Percentiles rank a stretch among this genome's conserved stretches.
phyloP scores from a whole-genome alignment of 108 stramenopile genomes.

The Fragilaria crotonensis region DNA sequence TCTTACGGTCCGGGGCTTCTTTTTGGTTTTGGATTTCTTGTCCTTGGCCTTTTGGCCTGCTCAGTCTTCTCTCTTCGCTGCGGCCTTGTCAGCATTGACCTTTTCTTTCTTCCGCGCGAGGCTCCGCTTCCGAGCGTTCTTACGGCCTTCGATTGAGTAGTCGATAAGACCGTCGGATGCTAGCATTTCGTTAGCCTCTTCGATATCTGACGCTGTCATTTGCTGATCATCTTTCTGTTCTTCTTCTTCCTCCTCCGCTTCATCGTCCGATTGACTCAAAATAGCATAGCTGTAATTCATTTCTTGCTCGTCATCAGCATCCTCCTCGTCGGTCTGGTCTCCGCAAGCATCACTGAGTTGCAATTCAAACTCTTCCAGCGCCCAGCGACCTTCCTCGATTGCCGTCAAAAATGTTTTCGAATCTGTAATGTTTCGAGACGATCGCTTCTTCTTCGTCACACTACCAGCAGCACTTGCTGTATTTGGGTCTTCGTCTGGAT shows the following conservation, averaged over 20 bases:
- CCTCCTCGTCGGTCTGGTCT: slow-evolving; percentile 41
- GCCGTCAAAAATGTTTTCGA: slow-evolving; percentile 60
- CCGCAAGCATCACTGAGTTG: slow-evolving; percentile 50
- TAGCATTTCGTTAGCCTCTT: slow-evolving; percentile 70
- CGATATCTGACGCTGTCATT: slow-evolving; percentile 41
- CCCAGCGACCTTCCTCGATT: slow-evolving; percentile 69
- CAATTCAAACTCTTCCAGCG: slow-evolving; percentile 62
- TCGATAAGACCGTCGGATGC: slow-evolving; percentile 68
- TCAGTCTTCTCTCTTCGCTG: slow-evolving; percentile 20
- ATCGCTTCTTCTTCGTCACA: slow-evolving; percentile 56
- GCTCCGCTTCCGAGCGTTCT: slow-evolving; percentile 64
- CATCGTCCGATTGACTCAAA: slow-evolving; percentile 72
- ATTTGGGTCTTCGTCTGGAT: slow-evolving; percentile 75
- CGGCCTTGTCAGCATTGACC: slow-evolving; percentile 34
- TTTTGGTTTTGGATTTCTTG: slow-evolving; percentile 25
- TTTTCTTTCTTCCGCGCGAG: slow-evolving; percentile 63
- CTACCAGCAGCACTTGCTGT: slow-evolving; percentile 27
- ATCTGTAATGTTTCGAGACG: slow-evolving; percentile 32
- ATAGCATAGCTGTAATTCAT: slow-evolving; percentile 50
- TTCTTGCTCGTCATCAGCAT: slow-evolving; percentile 51
- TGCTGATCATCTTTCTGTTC: slow-evolving; percentile 11
- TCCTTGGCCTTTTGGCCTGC: slow-evolving; percentile 17
- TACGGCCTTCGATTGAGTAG: slow-evolving; percentile 56
- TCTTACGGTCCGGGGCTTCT: slow-evolving; percentile 6
- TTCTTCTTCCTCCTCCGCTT: slow-evolving; percentile 25